Percentiles rank a stretch among this genome's conserved stretches.
phyloP scores from a whole-genome alignment of 2,329 filamentous ascomycete genomes.

The Microcyclosporella mali region DNA sequence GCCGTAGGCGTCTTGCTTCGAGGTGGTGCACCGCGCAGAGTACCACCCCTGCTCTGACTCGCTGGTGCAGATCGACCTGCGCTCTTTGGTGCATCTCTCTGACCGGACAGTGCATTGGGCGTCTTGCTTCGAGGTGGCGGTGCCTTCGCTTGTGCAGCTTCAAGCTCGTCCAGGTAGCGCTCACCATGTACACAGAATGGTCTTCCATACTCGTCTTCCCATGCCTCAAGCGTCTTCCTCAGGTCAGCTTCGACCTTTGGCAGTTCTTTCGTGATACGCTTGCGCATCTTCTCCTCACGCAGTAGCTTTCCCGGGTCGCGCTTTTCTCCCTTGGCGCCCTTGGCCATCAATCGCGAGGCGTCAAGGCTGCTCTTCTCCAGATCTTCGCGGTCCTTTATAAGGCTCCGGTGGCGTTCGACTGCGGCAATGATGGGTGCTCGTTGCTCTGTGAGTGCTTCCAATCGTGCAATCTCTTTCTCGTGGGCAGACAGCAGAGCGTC shows the following conservation, averaged over 20 bases:
- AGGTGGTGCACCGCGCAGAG: constrained; percentile 38
- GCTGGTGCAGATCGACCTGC: constrained; percentile 17
- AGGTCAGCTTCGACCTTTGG: constrained; percentile 87
- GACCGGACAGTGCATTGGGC: constrained; percentile 40
- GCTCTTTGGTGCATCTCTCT: constrained; percentile 27
- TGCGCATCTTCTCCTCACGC: constrained; percentile 96
- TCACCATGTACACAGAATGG: constrained; percentile 92
- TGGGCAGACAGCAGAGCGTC: constrained; percentile 92
- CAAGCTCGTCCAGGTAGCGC: constrained; percentile 80
- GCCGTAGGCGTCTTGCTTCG: constrained; percentile 41
- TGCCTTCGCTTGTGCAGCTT: constrained; percentile 54
- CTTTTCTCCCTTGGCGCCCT: constrained; percentile 86
- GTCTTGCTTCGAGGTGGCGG: constrained; percentile 59
- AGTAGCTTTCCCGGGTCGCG: constrained; percentile 90
- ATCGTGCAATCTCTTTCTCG: constrained; percentile 77
- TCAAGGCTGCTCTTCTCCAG: constrained; percentile 89
- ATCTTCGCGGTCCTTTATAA: constrained; percentile 81
- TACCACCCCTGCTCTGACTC: constrained; percentile 32
- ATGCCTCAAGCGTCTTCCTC: constrained; percentile 70
- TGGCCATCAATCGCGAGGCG: constrained; percentile 84
- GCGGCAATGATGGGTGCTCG: constrained; percentile 75
- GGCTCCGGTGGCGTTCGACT: constrained; percentile 73
- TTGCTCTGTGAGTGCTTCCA: constrained; percentile 79
- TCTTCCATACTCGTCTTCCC: constrained; percentile 90
- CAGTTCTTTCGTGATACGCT: constrained; percentile 91